Conservation (phyloP, 139 green algal species). For the Closterium sp. region DNA sequence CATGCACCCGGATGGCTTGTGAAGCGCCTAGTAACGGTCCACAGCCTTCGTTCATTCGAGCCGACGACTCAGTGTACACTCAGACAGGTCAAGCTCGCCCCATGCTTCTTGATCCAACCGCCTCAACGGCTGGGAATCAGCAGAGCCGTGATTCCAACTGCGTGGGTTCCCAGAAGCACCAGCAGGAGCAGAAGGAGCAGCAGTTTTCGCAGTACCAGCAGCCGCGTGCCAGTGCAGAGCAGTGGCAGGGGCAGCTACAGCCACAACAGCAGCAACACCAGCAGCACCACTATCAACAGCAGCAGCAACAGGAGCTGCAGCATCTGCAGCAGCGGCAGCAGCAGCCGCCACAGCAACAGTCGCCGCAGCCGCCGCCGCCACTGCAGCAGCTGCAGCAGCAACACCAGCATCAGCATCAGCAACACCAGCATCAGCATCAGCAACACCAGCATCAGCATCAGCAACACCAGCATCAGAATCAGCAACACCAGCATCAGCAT, state of each 20-base stretch:
- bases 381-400: too few relatives aligned
- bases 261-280: too few relatives aligned
- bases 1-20: neutral
- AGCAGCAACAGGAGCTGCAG: too few relatives aligned
- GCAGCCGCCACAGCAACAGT: neutral
- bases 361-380: too few relatives aligned
- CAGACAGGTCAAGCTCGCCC: neutral
- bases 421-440: too few relatives aligned
- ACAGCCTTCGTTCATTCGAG: neutral
- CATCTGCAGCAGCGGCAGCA: neutral
- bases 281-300: neutral
- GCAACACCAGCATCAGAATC: too few relatives aligned
- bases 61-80: neutral
- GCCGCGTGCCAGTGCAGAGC: too few relatives aligned
- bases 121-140: neutral
- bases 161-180: neutral
- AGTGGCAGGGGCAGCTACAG: too few relatives aligned
- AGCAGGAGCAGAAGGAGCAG: neutral
- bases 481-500: too few relatives aligned
- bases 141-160: neutral
- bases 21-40: neutral
- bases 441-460: too few relatives aligned
- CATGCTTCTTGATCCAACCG: neutral
- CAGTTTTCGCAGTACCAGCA: too few relatives aligned
- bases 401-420: too few relatives aligned